Percentiles rank a stretch among this genome's conserved stretches.
Conservation (phyloP, 2,329 filamentous ascomycete genomes). For the Trichoderma sp. region DNA sequence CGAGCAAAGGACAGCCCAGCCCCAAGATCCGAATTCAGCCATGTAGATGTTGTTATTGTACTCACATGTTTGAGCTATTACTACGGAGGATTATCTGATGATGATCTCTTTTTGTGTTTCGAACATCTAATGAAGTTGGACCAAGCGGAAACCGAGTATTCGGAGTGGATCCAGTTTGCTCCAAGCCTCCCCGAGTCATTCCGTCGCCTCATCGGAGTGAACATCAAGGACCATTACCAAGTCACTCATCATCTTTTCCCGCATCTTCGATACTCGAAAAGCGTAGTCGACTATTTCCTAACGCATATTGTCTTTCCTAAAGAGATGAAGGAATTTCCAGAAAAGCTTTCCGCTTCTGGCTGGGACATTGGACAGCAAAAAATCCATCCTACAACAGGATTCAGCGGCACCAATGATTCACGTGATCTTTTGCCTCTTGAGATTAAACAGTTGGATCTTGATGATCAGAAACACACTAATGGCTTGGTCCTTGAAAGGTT, state of each 20-base stretch:
- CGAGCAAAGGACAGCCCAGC: slow-evolving; percentile 62
- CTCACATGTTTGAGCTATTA: slow-evolving; percentile 62
- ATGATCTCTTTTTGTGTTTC: slow-evolving; percentile 55
- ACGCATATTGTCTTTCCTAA: slow-evolving; percentile 61
- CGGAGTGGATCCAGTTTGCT: slow-evolving; percentile 49
- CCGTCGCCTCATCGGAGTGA: slow-evolving; percentile 54
- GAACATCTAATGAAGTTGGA: slow-evolving; percentile 54
- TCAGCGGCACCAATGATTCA: slow-evolving; percentile 72
- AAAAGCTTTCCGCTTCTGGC: slow-evolving; percentile 66
- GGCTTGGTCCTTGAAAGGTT: slow-evolving; percentile 66
- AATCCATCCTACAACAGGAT: slow-evolving; percentile 60
- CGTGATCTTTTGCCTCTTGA: slow-evolving; percentile 59
- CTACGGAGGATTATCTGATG: slow-evolving; percentile 56
- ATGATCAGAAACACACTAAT: slow-evolving; percentile 65
- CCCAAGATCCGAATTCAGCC: slow-evolving; percentile 62
- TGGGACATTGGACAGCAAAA: slow-evolving; percentile 65
- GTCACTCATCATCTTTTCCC: slow-evolving; percentile 59
- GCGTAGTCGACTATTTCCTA: slow-evolving; percentile 66
- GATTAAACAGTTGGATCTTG: slow-evolving; percentile 60
- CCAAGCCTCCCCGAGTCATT: slow-evolving; percentile 44
- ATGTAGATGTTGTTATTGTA: slow-evolving; percentile 61
- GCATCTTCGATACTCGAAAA: slow-evolving; percentile 54
- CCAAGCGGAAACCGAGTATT: slow-evolving; percentile 56
- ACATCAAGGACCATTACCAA: slow-evolving; percentile 55
- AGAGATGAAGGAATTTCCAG: slow-evolving; percentile 64